Evolutionary conservation across 1,284 basidiomycete genomes (phyloP).

Genomic region (Exobasidium rhododendri): DNA sequence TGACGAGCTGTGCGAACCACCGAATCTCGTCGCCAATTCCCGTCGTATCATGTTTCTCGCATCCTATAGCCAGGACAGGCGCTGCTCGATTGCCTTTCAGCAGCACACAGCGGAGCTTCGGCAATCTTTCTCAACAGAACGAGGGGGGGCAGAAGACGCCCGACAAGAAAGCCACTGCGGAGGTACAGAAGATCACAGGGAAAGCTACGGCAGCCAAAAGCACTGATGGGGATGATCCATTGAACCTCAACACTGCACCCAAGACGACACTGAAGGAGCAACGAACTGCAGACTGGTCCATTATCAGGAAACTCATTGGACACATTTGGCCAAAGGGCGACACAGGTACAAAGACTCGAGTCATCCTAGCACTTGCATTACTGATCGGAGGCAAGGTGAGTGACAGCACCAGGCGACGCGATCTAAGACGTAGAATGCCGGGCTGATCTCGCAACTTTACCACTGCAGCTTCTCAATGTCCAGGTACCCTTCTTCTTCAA

Average conservation of each 20-base stretch:
- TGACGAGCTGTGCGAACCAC: no score
- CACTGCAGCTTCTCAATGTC: slow-evolving; percentile 77
- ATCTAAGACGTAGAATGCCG: no score
- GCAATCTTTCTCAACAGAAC: no score
- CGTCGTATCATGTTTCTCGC: no score
- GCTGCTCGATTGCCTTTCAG: no score
- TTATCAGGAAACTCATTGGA: slow-evolving; percentile 60
- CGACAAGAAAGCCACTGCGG: no score
- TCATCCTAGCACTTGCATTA: slow-evolving; percentile 76
- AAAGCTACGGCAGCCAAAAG: background rate
- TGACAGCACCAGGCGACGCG: no score
- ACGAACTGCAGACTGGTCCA: slow-evolving; percentile 59
- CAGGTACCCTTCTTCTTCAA: slow-evolving; percentile 98
- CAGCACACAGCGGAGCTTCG: no score
- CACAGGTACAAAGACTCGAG: slow-evolving; percentile 63
- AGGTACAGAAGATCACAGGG: no score
- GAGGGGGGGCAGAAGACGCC: no score
- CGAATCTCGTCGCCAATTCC: no score
- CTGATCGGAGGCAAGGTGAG: slow-evolving; percentile 65
- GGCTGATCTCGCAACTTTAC: background rate
- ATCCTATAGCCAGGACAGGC: no score
- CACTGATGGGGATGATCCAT: slow-evolving; percentile 36
- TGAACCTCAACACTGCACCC: slow-evolving; percentile 30
- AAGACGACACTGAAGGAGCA: slow-evolving; percentile 37
- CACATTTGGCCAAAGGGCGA: slow-evolving; percentile 64